A percentile compares a stretch with the other conserved stretches of the same genome.
phyloP scores from a whole-genome alignment of 257 asterid genomes.

The Catharanthus roseus region DNA sequence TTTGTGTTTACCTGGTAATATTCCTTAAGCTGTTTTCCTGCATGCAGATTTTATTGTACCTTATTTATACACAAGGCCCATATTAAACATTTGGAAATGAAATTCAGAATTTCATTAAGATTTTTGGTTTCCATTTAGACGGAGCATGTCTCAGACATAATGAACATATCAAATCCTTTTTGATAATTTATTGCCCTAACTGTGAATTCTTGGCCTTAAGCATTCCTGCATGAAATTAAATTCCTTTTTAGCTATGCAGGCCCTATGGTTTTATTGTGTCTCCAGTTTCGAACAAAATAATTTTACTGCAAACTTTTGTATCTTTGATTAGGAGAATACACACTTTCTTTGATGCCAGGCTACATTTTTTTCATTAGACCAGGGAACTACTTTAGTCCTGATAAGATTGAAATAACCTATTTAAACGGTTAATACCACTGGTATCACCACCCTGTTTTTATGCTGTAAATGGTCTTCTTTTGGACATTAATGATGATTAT shows the following conservation, averaged over 20 bases:
- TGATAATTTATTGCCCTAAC: background rate
- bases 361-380: background rate
- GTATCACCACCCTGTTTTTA: background rate
- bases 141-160: background rate
- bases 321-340: background rate
- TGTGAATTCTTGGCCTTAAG: background rate
- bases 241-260: background rate
- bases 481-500: background rate
- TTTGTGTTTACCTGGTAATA: background rate
- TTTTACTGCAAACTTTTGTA: background rate
- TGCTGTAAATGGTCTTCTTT: background rate
- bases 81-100: background rate
- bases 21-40: background rate
- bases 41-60: background rate
- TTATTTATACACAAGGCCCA: background rate
- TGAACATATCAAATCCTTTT: background rate
- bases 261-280: background rate
- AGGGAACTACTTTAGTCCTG: background rate
- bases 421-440: background rate
- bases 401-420: background rate
- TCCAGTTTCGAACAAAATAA: background rate
- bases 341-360: background rate
- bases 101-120: background rate
- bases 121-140: background rate
- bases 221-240: background rate